Base-by-base conservation (phyloP, 2,329 filamentous ascomycete genomes). In the Pseudocercospora macadamiae region DNA sequence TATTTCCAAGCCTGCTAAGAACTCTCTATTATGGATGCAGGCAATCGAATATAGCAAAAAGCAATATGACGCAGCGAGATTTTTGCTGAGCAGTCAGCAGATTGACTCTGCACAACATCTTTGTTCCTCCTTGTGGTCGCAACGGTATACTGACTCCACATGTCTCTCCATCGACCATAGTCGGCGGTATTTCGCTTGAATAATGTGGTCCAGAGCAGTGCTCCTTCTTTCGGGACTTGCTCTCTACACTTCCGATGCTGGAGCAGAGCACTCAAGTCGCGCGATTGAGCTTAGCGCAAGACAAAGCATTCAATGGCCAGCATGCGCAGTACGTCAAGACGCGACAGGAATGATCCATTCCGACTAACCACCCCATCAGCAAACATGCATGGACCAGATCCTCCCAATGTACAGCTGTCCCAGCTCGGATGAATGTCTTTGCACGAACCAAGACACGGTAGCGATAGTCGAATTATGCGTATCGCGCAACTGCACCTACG, bases 281-380 rank as follows among this genome's bases (percentile, higher is more conserved):
- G 36, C 8, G 18, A 18, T 19, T 9, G 36, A 39, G 21, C 4
- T 39, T 21, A 2, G 9, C 16, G 4, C 36, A 18, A 39, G 36
- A 21, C 36, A 39, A 10, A 39, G 2, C 5, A 39, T 39, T 18
- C 36, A 21, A 39, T 39, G 36, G 19, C 44, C 55, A 23, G 25
- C 49, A n/a, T 58, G 55, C 39, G 55, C 42, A 16, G 55, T 58
- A 53, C 26, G 48, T 26, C 14, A n/a, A n/a, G n/a, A n/a, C n/a
- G n/a, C n/a, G n/a, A n/a, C n/a, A n/a, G n/a, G n/a, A n/a, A n/a
- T n/a, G n/a, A n/a, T n/a, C n/a, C n/a, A n/a, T n/a, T n/a, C n/a
- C 18, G 28, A 39, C 32, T 58, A 30, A 58, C 30, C 6, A 8
- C 25, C 16, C 14, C n/a, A 10, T 8, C 18, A 58, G 55, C 49